These are phyloP conservation scores for Schizophyllum commune DNA, from an alignment of 1,284 basidiomycete species.

Conservation along the genomic window DNA sequence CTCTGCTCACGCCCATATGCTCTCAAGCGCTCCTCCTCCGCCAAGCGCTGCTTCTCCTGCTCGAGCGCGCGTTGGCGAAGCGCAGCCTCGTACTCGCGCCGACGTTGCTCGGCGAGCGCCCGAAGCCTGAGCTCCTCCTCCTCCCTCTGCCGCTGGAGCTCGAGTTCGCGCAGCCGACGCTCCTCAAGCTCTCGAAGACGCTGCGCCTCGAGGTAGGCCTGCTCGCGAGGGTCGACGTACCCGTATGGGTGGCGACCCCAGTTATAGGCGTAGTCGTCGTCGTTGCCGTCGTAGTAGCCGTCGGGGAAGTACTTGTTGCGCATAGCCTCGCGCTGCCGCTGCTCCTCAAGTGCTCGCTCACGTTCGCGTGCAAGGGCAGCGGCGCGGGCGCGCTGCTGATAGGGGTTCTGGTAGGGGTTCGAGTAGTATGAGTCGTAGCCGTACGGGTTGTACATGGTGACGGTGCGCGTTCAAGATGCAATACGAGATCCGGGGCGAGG, in stretches of 20 bases:
- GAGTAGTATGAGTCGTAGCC: constrained; percentile 8
- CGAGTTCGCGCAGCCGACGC: not conserved
- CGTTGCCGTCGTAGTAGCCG: constrained; percentile 8
- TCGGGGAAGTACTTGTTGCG: constrained; percentile 10
- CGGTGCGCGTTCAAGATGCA: not conserved
- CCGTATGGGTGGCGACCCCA: not conserved
- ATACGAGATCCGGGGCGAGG: no score
- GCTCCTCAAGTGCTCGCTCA: constrained; percentile 4
- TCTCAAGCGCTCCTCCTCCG: constrained; percentile 2
- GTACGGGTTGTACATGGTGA: constrained; percentile 4
- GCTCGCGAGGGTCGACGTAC: constrained; percentile 9
- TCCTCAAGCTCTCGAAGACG: constrained; percentile 3
- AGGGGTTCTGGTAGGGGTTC: not conserved
- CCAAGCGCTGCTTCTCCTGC: constrained; percentile 1
- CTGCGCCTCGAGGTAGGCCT: constrained; percentile 8
- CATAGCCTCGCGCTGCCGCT: constrained; percentile 1
- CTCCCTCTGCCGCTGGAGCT: not conserved
- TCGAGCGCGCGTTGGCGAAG: constrained; percentile 4
- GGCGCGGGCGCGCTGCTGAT: constrained; percentile 8
- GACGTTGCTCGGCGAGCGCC: not conserved
- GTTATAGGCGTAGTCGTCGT: constrained; percentile 8
- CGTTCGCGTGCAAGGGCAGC: constrained; percentile 4
- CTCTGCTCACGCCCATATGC: not conserved
- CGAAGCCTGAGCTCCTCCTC: not conserved
- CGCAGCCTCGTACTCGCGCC: not conserved